These are phyloP conservation scores for Kwoniella newhampshirensis DNA, from an alignment of 768 basidiomycete species.

Conservation along the genomic window DNA sequence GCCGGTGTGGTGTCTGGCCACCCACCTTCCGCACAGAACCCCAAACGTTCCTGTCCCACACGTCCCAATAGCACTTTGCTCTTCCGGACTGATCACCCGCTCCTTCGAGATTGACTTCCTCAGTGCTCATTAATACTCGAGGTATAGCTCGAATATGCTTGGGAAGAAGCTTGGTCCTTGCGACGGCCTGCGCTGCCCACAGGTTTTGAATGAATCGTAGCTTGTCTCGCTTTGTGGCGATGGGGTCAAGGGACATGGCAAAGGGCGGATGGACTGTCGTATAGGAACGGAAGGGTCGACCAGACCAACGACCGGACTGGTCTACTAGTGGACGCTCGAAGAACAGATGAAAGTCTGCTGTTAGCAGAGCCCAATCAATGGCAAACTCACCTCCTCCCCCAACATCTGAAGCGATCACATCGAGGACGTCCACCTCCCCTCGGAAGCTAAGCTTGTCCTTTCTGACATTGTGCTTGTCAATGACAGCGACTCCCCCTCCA, in stretches of 20 bases:
- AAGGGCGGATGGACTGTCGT: constrained; percentile 75
- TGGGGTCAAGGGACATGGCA: constrained; percentile 66
- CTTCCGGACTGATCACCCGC: constrained; percentile 34
- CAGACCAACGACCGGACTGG: constrained; percentile 81
- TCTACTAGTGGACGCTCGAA: constrained; percentile 79
- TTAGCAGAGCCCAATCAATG: constrained; percentile 4
- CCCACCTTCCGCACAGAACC: constrained; percentile 68
- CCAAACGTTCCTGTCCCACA: constrained; percentile 69
- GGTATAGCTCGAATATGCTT: constrained; percentile 14
- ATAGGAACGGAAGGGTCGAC: constrained; percentile 76
- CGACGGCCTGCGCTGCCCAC: constrained; percentile 82
- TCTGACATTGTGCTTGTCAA: constrained; percentile 61
- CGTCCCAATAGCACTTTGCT: constrained; percentile 79
- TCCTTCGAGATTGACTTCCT: constrained; percentile 63
- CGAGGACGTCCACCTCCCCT: constrained; percentile 79
- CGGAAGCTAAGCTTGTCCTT: constrained; percentile 80
- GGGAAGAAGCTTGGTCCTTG: constrained; percentile 67
- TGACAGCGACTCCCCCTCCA: constrained; percentile 65
- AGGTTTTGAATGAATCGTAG: constrained; percentile 81
- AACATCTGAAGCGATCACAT: constrained; percentile 71
- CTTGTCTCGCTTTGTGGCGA: constrained; percentile 67
- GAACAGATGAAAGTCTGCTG: constrained; percentile 76
- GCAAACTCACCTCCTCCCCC: constrained; percentile 72
- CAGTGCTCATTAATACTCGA: constrained; percentile 63
- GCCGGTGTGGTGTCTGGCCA: neutral